Evolutionary conservation across 1,139 yeast species (phyloP), one percentile per base, ranked within the genome.

Genomic region (Suhomyces wounanorum): DNA sequence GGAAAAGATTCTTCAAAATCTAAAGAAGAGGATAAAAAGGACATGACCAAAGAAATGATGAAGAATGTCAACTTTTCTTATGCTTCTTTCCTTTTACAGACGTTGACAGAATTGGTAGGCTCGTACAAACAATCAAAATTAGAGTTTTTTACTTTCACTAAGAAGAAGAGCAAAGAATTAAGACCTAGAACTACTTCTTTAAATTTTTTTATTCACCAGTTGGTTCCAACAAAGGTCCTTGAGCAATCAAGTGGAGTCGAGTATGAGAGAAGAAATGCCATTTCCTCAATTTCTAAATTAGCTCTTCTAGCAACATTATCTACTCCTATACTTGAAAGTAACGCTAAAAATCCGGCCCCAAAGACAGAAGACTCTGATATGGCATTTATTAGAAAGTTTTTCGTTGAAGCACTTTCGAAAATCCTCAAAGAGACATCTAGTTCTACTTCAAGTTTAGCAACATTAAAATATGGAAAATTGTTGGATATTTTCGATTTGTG

Each of bases 41-140:
- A 42, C 21, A 50, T 50, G 59, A 65, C 60, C 48, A 63, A 44
- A 60, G 76, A 64, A 62, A 68, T 61, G 44, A 73, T 68, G 61
- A 66, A 65, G 45, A 81, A 81, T 55, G 55, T 60, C 11, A 75
- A 80, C 35, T 88, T 86, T 64, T 77, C 85, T 0, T 85, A 87
- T 60, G 83, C 84, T 49, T 79, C 87, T 45, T 89, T 85, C 62
- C 68, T 92, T 40, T 69, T 92, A 40, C 89, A 85, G 59, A 70
- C 83, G 0, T 67, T 91, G 37, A 78, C 86, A 1, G 98, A 92
- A 59, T 70, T 91, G 14, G 67, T 91, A 17, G 83, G 86, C 2
- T 87, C 96, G 1, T 92, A 91, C 66, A 87, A 86, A 57, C 84
- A 83, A 54, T 83, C 94, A 52, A 92, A 92, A 64, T 77, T 88